These are phyloP conservation scores for Boletus sp. DNA, from an alignment of 768 basidiomycete species.

Conservation along the genomic window DNA sequence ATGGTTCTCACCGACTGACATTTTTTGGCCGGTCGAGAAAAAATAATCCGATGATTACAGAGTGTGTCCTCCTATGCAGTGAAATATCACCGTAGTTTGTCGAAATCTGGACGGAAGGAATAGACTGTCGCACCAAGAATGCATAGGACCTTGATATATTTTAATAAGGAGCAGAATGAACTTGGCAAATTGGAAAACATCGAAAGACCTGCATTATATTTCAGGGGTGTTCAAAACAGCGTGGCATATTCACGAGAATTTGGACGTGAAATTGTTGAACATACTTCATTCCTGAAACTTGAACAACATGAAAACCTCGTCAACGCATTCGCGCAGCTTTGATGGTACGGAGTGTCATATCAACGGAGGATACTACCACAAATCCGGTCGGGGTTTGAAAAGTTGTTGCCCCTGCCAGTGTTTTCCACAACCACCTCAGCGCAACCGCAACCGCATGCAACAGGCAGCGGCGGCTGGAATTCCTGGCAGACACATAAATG, in stretches of 20 bases:
- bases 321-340: not conserved
- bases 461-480: slow-evolving; percentile 87
- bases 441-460: slow-evolving; percentile 92
- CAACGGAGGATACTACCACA: no score
- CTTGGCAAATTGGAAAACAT: not conserved
- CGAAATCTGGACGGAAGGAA: no score
- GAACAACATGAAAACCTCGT: not conserved
- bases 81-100: no score
- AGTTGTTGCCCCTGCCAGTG: slow-evolving; percentile 29
- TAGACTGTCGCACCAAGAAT: no score
- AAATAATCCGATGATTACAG: no score
- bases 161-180: no score
- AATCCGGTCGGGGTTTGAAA: slow-evolving; percentile 42
- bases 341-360: not conserved
- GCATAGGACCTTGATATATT: no score
- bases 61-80: no score
- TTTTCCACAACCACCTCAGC: slow-evolving; percentile 76
- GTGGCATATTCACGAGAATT: not conserved
- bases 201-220: not conserved
- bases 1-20: no score
- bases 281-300: not conserved
- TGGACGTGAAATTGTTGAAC: no score
- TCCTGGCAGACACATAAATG: slow-evolving; percentile 49
- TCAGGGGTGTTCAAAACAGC: not conserved
- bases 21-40: no score